Percentiles rank a stretch among this genome's conserved stretches.
Evolutionary conservation across 495 filamentous ascomycete genomes (phyloP).

Genomic region (Penicillium daleae): DNA sequence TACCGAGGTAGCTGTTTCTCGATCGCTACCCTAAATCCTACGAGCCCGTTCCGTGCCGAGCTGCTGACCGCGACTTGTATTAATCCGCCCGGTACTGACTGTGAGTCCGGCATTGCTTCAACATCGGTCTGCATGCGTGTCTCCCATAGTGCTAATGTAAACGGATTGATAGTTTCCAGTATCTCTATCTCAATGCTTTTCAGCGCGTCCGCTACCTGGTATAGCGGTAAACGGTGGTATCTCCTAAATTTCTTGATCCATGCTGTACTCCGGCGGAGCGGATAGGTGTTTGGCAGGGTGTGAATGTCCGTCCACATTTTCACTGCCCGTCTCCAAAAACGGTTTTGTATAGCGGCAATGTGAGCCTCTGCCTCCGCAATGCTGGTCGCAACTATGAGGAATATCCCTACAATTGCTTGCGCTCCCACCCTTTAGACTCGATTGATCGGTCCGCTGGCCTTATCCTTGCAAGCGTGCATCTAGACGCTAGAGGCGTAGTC

Average conservation of each 20-base stretch:
- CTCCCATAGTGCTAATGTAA: constrained; percentile 15
- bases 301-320: constrained; percentile 33
- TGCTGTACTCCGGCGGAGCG: constrained; percentile 23
- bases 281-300: constrained; percentile 28
- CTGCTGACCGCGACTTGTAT: constrained; percentile 20
- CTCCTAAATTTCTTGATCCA: constrained; percentile 22
- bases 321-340: constrained; percentile 27
- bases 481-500: constrained; percentile 40
- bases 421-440: constrained; percentile 28
- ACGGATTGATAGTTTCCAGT: too few relatives aligned
- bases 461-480: constrained; percentile 35
- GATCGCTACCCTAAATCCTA: constrained; percentile 20
- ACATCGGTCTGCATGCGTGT: constrained; percentile 15
- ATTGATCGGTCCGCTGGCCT: constrained; percentile 23
- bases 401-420: constrained; percentile 36
- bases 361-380: constrained; percentile 19
- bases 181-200: too few relatives aligned
- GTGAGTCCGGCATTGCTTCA: background rate
- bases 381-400: constrained; percentile 20
- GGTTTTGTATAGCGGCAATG: constrained; percentile 25
- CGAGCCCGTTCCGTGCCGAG: constrained; percentile 20
- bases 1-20: constrained; percentile 21
- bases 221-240: constrained; percentile 21
- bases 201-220: constrained; percentile 14
- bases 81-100: constrained; percentile 11